Conservation (phyloP, 768 basidiomycete genomes). For the Mycena galericulata region DNA sequence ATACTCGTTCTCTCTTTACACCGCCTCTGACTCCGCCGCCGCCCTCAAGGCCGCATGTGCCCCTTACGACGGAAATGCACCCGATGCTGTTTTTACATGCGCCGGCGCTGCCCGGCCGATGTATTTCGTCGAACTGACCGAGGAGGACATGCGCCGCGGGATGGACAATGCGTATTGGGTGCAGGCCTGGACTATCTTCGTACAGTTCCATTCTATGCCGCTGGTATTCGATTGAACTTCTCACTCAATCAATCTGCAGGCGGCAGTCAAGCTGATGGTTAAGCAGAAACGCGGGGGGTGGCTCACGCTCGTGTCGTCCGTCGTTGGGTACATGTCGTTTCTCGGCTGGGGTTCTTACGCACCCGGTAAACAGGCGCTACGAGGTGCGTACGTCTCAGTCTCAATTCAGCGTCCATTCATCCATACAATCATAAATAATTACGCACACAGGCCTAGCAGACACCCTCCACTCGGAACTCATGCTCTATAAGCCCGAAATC, state of each 20-base stretch:
- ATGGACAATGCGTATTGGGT: constrained; percentile 62
- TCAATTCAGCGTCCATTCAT: no score
- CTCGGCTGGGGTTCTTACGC: constrained; percentile 85
- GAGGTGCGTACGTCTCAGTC: no score
- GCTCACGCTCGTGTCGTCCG: constrained; percentile 83
- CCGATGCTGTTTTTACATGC: constrained; percentile 84
- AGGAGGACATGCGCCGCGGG: constrained; percentile 62
- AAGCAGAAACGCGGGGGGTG: constrained; percentile 68
- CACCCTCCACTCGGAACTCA: constrained; percentile 80
- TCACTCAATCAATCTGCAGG: constrained; percentile 51
- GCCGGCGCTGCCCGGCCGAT: constrained; percentile 80
- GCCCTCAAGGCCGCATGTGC: constrained; percentile 74
- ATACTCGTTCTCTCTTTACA: constrained; percentile 75
- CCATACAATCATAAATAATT: no score
- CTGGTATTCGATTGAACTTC: neutral
- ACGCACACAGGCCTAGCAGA: constrained; percentile 78
- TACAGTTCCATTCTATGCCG: constrained; percentile 44
- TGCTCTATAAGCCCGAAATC: constrained; percentile 83
- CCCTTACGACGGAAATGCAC: constrained; percentile 66
- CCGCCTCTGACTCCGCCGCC: constrained; percentile 62
- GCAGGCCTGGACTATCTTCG: constrained; percentile 68
- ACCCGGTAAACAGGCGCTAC: constrained; percentile 86
- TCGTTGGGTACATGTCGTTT: constrained; percentile 79
- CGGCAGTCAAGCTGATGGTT: constrained; percentile 74
- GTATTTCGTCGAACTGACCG: constrained; percentile 79